Evolutionary conservation across 495 filamentous ascomycete species (phyloP).

Genomic region (Penicillium nucicola): DNA sequence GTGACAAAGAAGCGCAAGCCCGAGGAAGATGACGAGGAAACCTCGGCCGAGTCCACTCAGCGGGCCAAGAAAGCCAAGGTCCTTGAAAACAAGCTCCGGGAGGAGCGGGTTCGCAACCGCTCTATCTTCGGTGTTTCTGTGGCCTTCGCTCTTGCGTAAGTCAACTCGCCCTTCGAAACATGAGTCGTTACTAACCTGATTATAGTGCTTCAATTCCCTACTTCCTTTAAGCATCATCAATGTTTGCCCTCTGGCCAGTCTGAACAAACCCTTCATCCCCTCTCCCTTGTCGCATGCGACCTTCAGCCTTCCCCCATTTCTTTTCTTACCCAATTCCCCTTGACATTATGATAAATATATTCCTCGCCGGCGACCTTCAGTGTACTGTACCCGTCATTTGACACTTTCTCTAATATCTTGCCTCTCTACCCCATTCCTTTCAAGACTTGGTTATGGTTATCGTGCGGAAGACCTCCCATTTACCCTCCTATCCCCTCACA

Average conservation of each 20-base stretch:
- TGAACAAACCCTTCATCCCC: background rate
- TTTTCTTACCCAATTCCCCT: slow-evolving; percentile 15
- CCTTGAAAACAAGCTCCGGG: slow-evolving; percentile 70
- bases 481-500: background rate
- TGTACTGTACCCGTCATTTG: slow-evolving; percentile 14
- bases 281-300: slow-evolving; percentile 4
- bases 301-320: slow-evolving; percentile 3
- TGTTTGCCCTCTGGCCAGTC: background rate
- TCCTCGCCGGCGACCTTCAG: slow-evolving; percentile 14
- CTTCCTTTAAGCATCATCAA: slow-evolving; percentile 33
- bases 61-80: slow-evolving; percentile 72
- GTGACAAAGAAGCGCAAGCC: slow-evolving; percentile 73
- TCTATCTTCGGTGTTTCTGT: slow-evolving; percentile 81
- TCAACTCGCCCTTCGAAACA: slow-evolving; percentile 14
- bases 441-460: background rate
- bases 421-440: background rate
- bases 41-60: slow-evolving; percentile 42
- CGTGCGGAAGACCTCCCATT: background rate
- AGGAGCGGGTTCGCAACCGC: slow-evolving; percentile 76
- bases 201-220: slow-evolving; percentile 46
- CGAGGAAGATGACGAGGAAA: slow-evolving; percentile 63
- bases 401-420: slow-evolving; percentile 20
- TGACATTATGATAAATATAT: slow-evolving; percentile 33
- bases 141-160: slow-evolving; percentile 85
- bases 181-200: slow-evolving; percentile 16